phyloP scores from a whole-genome alignment of 495 filamentous ascomycete species.

The Elaphomyces granulatus region DNA sequence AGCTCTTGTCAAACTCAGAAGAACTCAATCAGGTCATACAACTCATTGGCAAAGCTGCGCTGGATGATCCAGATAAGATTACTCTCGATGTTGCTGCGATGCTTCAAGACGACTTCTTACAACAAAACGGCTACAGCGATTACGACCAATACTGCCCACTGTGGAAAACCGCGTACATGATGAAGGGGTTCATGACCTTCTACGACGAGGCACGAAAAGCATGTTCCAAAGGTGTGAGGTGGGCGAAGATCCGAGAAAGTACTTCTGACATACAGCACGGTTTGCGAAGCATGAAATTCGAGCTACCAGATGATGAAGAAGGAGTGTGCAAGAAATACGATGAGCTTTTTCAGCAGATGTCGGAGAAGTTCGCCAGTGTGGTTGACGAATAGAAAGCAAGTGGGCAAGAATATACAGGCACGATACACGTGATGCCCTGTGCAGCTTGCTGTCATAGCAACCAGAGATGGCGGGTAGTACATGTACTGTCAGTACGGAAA shows the following conservation, averaged over 20 bases:
- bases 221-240: constrained; percentile 71
- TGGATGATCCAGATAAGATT: constrained; percentile 97
- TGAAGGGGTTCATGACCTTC: constrained; percentile 97
- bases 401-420: too few species aligned
- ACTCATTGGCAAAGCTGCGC: constrained; percentile 89
- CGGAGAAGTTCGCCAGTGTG: constrained; percentile 89
- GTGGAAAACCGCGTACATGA: constrained; percentile 99
- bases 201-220: constrained; percentile 97
- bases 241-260: constrained; percentile 82
- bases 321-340: constrained; percentile 60
- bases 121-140: constrained; percentile 98
- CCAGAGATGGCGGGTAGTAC: too few species aligned
- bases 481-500: too few species aligned
- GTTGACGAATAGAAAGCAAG: constrained; percentile 86
- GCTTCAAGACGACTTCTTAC: constrained; percentile 96
- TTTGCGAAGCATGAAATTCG: constrained; percentile 90
- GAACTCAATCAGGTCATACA: constrained; percentile 98
- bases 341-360: constrained; percentile 75
- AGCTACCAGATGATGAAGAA: constrained; percentile 67
- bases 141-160: constrained; percentile 98
- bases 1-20: constrained; percentile 86
- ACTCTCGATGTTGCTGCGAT: constrained; percentile 84
- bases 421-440: too few species aligned
- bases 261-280: constrained; percentile 72
- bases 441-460: too few species aligned